Evolutionary conservation across 352 stramenopile genomes (phyloP).

Genomic region (Peronospora farinosa): DNA sequence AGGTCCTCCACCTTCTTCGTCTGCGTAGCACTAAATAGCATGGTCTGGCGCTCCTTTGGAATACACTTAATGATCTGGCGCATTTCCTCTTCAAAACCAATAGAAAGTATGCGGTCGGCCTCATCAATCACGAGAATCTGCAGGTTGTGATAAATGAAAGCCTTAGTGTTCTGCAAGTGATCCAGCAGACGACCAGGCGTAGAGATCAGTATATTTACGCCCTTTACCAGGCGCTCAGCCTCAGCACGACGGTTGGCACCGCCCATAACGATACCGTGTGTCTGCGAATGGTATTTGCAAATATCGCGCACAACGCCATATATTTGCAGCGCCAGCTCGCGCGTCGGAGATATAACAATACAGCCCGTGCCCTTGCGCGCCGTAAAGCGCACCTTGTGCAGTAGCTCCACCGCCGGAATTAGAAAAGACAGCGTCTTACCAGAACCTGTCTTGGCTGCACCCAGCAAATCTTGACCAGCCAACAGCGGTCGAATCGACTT

Average conservation of each 20-base stretch:
- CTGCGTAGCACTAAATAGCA: constrained; percentile 98
- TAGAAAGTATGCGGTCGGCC: constrained; percentile 97
- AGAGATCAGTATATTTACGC: constrained; percentile 97
- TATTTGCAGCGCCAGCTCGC: constrained; percentile 98
- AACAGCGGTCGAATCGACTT: constrained; percentile 95
- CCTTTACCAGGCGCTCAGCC: constrained; percentile 90
- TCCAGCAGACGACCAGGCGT: constrained; percentile 97
- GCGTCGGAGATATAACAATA: constrained; percentile 96
- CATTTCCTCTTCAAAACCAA: constrained; percentile 99
- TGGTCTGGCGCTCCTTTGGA: constrained; percentile 96
- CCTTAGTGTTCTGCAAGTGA: constrained; percentile 97
- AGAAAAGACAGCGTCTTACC: constrained; percentile 99
- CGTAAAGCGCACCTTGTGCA: constrained; percentile 95
- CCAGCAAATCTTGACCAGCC: constrained; percentile 94
- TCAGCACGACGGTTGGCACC: constrained; percentile 96
- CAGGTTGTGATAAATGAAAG: constrained; percentile 94
- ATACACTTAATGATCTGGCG: constrained; percentile 97
- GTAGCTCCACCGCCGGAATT: constrained; percentile 95
- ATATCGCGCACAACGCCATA: constrained; percentile 97
- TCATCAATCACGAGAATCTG: constrained; percentile 98
- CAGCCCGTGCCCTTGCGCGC: constrained; percentile 94
- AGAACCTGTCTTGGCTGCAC: constrained; percentile 95
- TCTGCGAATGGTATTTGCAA: constrained; percentile 92
- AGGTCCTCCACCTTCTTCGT: constrained; percentile 98
- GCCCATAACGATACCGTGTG: constrained; percentile 96